Evolutionary conservation across 345 rosid genomes (phyloP), one percentile per base, ranked within the genome.

Genomic region (Euphorbia pulcherrima): DNA sequence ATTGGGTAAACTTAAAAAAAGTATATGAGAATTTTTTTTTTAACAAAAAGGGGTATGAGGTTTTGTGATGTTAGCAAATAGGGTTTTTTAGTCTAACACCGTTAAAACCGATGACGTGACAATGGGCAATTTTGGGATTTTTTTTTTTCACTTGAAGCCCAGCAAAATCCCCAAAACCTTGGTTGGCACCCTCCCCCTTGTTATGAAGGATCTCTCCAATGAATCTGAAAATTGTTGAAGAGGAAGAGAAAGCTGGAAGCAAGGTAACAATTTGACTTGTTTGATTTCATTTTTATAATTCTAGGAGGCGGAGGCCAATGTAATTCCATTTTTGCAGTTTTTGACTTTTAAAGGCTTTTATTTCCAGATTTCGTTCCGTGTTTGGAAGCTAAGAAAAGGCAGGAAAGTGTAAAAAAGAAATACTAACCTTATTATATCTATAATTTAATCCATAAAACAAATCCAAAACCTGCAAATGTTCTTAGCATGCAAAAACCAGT

Each of bases 211-310:
- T n/a, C n/a, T n/a, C n/a, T n/a, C n/a, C n/a, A n/a, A n/a, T n/a
- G n/a, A n/a, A n/a, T n/a, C 56, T 44, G 14, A 60, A 13, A 14
- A 27, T 51, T 24, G 80, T 39, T 27, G 74, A 53, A 17, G 73
- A 73, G 35, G 77, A 70, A 1, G 70, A 64, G 7, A 74, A 79
- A 74, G 12, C 76, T 18, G 84, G 80, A 62, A 75, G 2, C 5
- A 53, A 92, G 93, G 96, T 91, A 82, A 50, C 9, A 26, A 59
- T 23, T 63, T 29, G 53, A 54, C 57, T 62, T 39, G 16, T 59
- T n/a, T 51, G 55, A 66, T 58, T 66, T 64, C 24, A 47, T 58
- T 26, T 21, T 21, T 8, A n/a, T 53, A 17, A 53, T 56, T 60
- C 4, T 30, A 33, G 59, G 41, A n/a, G n/a, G n/a, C n/a, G n/a